These are phyloP conservation scores for Parasarocladium wereldwijsianum DNA, from an alignment of 2,329 filamentous ascomycete genomes.

Conservation along the genomic window DNA sequence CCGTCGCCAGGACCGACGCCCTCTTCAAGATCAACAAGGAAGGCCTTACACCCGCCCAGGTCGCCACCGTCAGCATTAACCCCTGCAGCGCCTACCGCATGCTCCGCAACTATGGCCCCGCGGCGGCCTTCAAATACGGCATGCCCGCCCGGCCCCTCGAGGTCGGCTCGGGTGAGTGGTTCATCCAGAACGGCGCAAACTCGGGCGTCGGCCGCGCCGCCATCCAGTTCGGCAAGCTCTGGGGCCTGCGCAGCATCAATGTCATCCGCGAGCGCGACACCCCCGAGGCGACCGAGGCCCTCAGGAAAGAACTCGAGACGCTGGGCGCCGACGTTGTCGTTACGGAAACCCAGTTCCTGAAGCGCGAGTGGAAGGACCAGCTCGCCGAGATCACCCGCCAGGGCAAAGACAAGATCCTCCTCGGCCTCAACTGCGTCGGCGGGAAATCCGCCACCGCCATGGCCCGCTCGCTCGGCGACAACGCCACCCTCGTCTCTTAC, in stretches of 20 bases:
- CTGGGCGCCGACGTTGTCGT: conserved; percentile 44
- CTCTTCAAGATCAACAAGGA: conserved; percentile 59
- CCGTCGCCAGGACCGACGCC: conserved; percentile 40
- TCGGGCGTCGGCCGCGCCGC: conserved; percentile 82
- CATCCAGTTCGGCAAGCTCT: conserved; percentile 72
- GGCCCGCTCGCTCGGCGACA: conserved; percentile 55
- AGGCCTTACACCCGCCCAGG: conserved; percentile 61
- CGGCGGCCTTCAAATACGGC: conserved; percentile 27
- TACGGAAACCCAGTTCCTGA: conserved; percentile 38
- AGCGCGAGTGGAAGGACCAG: conserved; percentile 44
- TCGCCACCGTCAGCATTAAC: conserved; percentile 81
- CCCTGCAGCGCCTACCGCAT: conserved; percentile 91
- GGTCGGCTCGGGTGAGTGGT: conserved; percentile 58
- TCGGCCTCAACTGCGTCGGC: conserved; percentile 89
- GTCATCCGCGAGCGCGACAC: conserved; percentile 62
- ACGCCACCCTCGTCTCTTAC: conserved; percentile 76
- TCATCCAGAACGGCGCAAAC: conserved; percentile 95
- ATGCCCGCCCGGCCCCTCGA: conserved; percentile 30
- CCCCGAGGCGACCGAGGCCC: conserved; percentile 44
- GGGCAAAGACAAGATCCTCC: conserved; percentile 54
- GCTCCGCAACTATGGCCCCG: conserved; percentile 60
- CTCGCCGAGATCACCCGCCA: conserved; percentile 53
- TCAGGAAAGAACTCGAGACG: conserved; percentile 34
- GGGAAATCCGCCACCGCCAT: conserved; percentile 70
- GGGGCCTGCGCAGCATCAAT: conserved; percentile 86